Evolutionary conservation across 176 grass and related monocot species (phyloP).

Genomic region (Metroxylon sagu): DNA sequence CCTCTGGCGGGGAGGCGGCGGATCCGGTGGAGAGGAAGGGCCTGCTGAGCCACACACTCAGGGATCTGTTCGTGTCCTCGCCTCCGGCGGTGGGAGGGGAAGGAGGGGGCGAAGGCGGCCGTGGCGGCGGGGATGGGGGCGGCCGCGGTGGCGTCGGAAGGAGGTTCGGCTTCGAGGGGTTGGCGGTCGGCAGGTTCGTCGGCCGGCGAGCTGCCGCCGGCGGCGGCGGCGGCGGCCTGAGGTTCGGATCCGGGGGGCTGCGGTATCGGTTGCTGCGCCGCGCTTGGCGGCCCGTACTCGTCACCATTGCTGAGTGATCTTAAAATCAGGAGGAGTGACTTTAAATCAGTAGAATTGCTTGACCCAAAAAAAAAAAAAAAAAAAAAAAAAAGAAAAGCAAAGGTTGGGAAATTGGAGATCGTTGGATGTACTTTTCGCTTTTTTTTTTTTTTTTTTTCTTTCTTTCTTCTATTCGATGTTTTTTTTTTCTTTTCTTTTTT

Average conservation of each 20-base stretch:
- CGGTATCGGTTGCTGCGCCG: conserved; percentile 50
- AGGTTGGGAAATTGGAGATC: no score
- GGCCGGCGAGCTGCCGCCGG: not conserved
- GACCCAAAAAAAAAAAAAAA: no score
- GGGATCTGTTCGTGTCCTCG: conserved; percentile 67
- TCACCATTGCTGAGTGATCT: conserved; percentile 62
- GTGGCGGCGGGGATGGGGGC: not conserved
- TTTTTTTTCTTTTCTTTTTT: no score
- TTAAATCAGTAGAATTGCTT: no score
- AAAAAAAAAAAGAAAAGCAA: no score
- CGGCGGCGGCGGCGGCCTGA: conserved; percentile 9
- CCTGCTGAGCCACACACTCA: conserved; percentile 32
- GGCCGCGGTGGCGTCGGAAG: not conserved
- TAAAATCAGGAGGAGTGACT: conserved; percentile 11
- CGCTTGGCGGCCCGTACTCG: conserved; percentile 64
- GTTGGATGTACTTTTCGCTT: no score
- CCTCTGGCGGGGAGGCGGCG: conserved; percentile 5
- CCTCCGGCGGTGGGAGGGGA: conserved; percentile 19
- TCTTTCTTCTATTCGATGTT: no score
- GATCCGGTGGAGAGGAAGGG: conserved; percentile 23
- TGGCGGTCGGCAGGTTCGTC: conserved; percentile 2
- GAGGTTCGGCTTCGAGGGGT: conserved; percentile 23
- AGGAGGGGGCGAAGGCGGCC: not conserved
- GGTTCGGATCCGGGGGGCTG: conserved; percentile 52
- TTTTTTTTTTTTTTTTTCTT: no score